Percentiles rank a stretch among this genome's conserved stretches.
Evolutionary conservation across 1,284 basidiomycete genomes (phyloP).

Genomic region (Puccinia hordei): DNA sequence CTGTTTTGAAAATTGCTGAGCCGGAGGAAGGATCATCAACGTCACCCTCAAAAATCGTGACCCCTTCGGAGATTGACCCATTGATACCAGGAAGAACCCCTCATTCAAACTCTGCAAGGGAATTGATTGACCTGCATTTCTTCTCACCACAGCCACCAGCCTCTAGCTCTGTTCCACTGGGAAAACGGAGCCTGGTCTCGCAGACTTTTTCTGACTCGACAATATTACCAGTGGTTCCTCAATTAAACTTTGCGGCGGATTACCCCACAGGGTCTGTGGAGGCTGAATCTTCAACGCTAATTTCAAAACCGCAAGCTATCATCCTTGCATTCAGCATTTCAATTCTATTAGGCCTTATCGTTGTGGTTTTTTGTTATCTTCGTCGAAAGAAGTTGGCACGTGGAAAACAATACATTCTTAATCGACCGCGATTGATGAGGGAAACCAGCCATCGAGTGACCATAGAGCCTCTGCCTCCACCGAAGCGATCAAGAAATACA

Average conservation of each 20-base stretch:
- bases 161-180: not conserved
- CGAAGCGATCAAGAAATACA: not conserved
- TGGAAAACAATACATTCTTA: not conserved
- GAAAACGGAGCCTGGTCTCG: slow-evolving; percentile 1
- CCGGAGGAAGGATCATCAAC: not conserved
- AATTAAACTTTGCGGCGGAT: not conserved
- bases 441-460: slow-evolving; percentile 12
- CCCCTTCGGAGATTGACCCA: not conserved
- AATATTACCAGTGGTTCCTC: not conserved
- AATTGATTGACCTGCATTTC: not conserved
- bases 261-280: not conserved
- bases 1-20: not conserved
- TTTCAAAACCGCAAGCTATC: slow-evolving; percentile 8
- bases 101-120: not conserved
- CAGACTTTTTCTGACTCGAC: not conserved
- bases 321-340: slow-evolving; percentile 7
- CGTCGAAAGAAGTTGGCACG: slow-evolving; percentile 1
- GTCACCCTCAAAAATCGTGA: not conserved
- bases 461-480: not conserved
- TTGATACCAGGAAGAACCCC: not conserved
- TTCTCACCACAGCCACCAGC: not conserved
- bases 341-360: not conserved
- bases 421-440: not conserved
- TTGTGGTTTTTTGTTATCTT: not conserved
- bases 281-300: not conserved